Conservation (phyloP, 352 stramenopile genomes). For the Globisporangium lucens region DNA sequence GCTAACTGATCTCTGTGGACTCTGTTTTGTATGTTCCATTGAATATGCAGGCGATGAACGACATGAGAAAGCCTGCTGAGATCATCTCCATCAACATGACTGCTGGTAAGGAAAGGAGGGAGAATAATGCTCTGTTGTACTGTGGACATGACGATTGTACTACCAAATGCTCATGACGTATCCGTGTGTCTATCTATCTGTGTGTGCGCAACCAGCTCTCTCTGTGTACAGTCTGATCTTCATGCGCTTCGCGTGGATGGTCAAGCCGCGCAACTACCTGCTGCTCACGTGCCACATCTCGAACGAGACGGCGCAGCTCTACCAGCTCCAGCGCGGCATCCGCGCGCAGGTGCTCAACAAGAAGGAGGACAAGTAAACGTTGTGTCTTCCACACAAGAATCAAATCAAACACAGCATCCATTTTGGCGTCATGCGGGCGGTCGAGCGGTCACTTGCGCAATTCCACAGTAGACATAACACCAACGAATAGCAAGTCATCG, state of each 20-base stretch:
- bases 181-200: not conserved
- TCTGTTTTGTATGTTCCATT: not conserved
- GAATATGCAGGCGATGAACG: slow-evolving; percentile 51
- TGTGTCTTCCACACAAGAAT: too few relatives aligned
- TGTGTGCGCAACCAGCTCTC: slow-evolving; percentile 36
- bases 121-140: not conserved
- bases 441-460: slow-evolving; percentile 5
- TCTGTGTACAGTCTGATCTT: slow-evolving; percentile 86
- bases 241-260: slow-evolving; percentile 89
- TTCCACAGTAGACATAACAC: slow-evolving; percentile 5
- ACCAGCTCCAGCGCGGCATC: slow-evolving; percentile 70
- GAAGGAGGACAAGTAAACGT: slow-evolving; percentile 20
- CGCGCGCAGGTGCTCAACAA: slow-evolving; percentile 38
- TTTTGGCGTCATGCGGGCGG: not conserved
- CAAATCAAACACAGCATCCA: too few relatives aligned
- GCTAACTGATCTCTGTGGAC: not conserved
- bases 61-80: slow-evolving; percentile 41
- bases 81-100: slow-evolving; percentile 89
- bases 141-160: not conserved
- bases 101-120: slow-evolving; percentile 28
- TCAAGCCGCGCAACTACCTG: slow-evolving; percentile 86
- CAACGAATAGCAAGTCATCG: slow-evolving; percentile 6
- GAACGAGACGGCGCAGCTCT: slow-evolving; percentile 81
- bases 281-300: slow-evolving; percentile 80
- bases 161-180: not conserved